Evolutionary conservation across 176 grass and related monocot genomes (phyloP).

Genomic region (Ananas comosus): DNA sequence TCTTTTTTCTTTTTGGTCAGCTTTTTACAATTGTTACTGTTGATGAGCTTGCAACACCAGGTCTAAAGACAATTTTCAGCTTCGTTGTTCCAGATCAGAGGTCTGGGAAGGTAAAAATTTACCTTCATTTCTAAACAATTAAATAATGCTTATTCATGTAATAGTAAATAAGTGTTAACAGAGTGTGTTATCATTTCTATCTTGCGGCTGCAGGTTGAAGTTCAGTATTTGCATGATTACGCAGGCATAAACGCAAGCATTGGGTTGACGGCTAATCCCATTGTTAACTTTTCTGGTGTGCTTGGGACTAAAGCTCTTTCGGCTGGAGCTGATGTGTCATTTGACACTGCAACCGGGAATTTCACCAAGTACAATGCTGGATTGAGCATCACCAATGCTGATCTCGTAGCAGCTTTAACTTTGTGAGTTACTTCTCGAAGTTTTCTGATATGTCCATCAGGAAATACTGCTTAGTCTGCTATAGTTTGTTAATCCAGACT

Average conservation of each 20-base stretch:
- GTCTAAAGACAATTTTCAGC: slow-evolving; percentile 60
- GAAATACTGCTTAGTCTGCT: neutral
- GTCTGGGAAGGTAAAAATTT: slow-evolving; percentile 62
- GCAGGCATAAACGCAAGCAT: slow-evolving; percentile 51
- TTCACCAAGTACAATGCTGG: slow-evolving; percentile 70
- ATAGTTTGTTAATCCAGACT: too few relatives aligned
- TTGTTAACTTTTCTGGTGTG: slow-evolving; percentile 60
- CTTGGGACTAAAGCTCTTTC: slow-evolving; percentile 57
- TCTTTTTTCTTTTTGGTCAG: slow-evolving; percentile 21
- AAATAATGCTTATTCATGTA: neutral
- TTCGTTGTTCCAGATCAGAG: slow-evolving; percentile 69
- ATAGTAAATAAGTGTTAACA: too few relatives aligned
- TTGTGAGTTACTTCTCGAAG: slow-evolving; percentile 34
- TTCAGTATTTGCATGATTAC: slow-evolving; percentile 63
- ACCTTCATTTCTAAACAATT: neutral
- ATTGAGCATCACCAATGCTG: slow-evolving; percentile 48
- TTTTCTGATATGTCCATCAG: neutral
- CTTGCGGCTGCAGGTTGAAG: slow-evolving; percentile 43
- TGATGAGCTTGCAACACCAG: slow-evolving; percentile 48
- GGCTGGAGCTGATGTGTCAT: slow-evolving; percentile 66
- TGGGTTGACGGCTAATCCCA: slow-evolving; percentile 63
- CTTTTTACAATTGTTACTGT: slow-evolving; percentile 52
- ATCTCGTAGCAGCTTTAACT: slow-evolving; percentile 54
- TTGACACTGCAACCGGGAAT: slow-evolving; percentile 54
- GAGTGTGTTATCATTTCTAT: neutral